Base-by-base conservation (phyloP, 108 stramenopile genomes). In the Skeletonema costatum region DNA sequence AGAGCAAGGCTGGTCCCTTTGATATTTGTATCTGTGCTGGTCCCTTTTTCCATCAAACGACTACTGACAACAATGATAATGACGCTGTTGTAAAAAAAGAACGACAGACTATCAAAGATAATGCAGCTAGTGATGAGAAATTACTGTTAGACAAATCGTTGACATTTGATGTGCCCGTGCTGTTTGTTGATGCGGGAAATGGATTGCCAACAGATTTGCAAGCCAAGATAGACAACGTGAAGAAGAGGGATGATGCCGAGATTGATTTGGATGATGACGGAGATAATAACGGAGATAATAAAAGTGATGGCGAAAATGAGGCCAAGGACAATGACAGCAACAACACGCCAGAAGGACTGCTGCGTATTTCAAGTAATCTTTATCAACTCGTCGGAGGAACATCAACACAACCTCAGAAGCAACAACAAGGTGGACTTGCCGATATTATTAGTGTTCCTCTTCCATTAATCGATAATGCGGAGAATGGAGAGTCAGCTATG, bases 1-100 rank as follows among this genome's bases (percentile, higher is more conserved):
- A 68, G 12, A 88, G 89, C 78, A 92, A 92, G 73, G 94, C 94
- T 1, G 94, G 94, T 14, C 94, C 94, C 2, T 95, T 95, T 68
- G 92, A 95, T 69, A 81, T 81, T 61, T 90, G 88, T 48, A 83
- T 95, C 50, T 86, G 88, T 58, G 87, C 90, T 41, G 94, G 92
- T 59, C 71, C 83, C n/a, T 83, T 85, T 67, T 90, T 78, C 46
- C 35, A 16, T 63, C 51, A 36, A 58, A 48, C 39, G 36, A 48
- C 39, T 32, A 5, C 58, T 21, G 33, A 42, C 50, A 59, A 73
- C 5, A 46, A 63, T 17, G 62, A 61, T 21, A 21, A 3, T 29
- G 60, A 42, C 25, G 66, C 66, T 4, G 14, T 11, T 32, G 31
- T 31, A 44, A 44, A 50, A 25, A 31, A 68, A 32, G 48, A 69